Evolutionary conservation across 2,329 filamentous ascomycete genomes (phyloP).

Genomic region (Hymenoscyphus scutula): DNA sequence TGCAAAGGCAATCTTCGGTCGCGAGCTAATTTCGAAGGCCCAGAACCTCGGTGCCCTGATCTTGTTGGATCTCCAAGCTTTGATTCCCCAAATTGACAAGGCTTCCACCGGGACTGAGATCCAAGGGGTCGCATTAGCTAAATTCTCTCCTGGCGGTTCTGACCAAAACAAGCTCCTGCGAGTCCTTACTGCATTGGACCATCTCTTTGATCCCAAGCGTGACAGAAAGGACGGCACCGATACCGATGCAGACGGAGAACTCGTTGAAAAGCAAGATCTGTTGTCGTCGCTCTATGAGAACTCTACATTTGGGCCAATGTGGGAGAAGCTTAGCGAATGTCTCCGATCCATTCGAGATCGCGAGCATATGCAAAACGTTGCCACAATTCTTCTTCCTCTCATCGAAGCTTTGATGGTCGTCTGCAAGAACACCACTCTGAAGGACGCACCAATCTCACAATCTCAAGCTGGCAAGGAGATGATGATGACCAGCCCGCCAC

Average conservation of each 20-base stretch:
- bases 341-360: conserved; percentile 84
- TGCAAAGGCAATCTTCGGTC: conserved; percentile 87
- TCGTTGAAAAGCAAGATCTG: conserved; percentile 74
- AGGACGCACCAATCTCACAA: conserved; percentile 30
- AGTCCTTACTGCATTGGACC: conserved; percentile 89
- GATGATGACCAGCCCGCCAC: conserved; percentile 70
- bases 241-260: conserved; percentile 52
- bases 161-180: conserved; percentile 95
- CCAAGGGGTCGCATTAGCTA: conserved; percentile 87
- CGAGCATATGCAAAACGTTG: conserved; percentile 95
- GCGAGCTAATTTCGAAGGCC: conserved; percentile 85
- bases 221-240: conserved; percentile 46
- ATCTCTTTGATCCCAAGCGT: conserved; percentile 84
- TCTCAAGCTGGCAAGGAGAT: conserved; percentile 60
- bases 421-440: conserved; percentile 87
- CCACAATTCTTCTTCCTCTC: conserved; percentile 87
- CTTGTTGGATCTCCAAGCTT: conserved; percentile 76
- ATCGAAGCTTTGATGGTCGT: conserved; percentile 99
- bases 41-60: conserved; percentile 82
- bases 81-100: conserved; percentile 81
- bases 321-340: conserved; percentile 88
- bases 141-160: conserved; percentile 93
- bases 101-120: conserved; percentile 90
- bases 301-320: conserved; percentile 83
- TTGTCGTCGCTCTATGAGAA: conserved; percentile 88